Base-by-base conservation (phyloP, 1,139 yeast species). In the Sugiyamaella castrensis region DNA sequence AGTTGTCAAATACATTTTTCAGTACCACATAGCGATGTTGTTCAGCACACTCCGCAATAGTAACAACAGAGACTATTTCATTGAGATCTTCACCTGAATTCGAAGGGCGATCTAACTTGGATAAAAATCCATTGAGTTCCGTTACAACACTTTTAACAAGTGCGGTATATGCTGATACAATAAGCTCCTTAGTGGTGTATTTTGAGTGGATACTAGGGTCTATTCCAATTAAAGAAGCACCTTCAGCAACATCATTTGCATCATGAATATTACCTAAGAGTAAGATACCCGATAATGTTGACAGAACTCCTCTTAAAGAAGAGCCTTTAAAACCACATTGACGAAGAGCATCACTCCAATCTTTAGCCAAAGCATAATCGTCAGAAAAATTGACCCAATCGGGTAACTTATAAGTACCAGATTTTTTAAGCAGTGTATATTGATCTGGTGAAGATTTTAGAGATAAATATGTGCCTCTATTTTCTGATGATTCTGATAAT, bases 201-300 rank as follows among this genome's bases (percentile, higher is more conserved):
- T 56, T 55, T 4, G 60, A 49, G 12, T 61, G 63, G 11, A 58
- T 52, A 11, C 46, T 43, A 2, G 70, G 71, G 41, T 67, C 69
- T 11, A 70, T 61, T 11, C 74, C 74, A 26, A 70, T 59, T 16
- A 70, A 57, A 1, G 71, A 61, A 1, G 72, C 72, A 16, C 73
- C 74, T 40, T 70, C 74, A 24, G 70, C 70, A 6, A 66, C 56
- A 51, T 64, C 71, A 13, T 60, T 61, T 3, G 59, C 57, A 37
- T 57, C 56, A 30, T 50, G 44, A n/a, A 48, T 48, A 52, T 67
- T 66, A 6, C 72, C 72, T n/a, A 71, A 57, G 12, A 71, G 60
- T 24, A 71, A 57, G 40, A 71, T 68, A 13, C 74, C 74, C 15
- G 72, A 67, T 11, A 71, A 55, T 1, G 68, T 57, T 15, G 70